These are phyloP conservation scores for Termitomyces sp. DNA, from an alignment of 768 basidiomycete genomes.

Conservation along the genomic window DNA sequence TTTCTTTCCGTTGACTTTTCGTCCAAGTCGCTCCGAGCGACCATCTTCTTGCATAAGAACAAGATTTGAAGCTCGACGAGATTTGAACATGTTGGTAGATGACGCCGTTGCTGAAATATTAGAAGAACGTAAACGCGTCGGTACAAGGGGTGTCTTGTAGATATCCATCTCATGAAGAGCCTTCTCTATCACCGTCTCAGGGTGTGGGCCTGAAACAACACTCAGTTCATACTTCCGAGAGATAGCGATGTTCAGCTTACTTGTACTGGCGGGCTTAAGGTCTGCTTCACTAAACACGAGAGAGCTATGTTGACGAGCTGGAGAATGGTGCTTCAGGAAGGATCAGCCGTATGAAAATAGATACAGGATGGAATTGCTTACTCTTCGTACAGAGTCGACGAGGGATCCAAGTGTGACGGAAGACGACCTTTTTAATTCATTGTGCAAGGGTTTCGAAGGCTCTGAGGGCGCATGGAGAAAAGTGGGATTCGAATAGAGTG, in stretches of 20 bases:
- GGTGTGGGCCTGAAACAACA: conserved; percentile 19
- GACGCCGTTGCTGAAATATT: conserved; percentile 23
- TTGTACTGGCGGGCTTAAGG: conserved; percentile 26
- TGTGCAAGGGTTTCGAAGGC: conserved; percentile 19
- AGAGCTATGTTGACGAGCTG: conserved; percentile 46
- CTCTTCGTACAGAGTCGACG: conserved; percentile 49
- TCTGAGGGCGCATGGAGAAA: conserved; percentile 60
- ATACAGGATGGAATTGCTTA: conserved; percentile 27
- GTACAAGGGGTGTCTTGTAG: conserved; percentile 75
- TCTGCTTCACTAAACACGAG: conserved; percentile 41
- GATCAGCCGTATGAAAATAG: conserved; percentile 4
- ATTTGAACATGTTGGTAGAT: conserved; percentile 60
- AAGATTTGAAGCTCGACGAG: conserved; percentile 36
- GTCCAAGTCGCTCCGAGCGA: conserved; percentile 41
- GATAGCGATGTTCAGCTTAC: conserved; percentile 16
- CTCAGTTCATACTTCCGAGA: neutral
- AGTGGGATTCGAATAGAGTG: conserved; percentile 59
- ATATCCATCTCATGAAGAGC: conserved; percentile 69
- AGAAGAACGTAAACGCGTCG: conserved; percentile 47
- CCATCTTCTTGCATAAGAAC: conserved; percentile 62
- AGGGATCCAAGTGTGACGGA: conserved; percentile 55
- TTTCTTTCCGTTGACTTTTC: conserved; percentile 30
- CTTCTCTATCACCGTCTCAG: conserved; percentile 53
- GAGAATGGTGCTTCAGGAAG: conserved; percentile 38
- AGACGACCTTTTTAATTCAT: conserved; percentile 21